phyloP scores from a whole-genome alignment of 2,329 filamentous ascomycete genomes.

The Aspergillus intermedius region DNA sequence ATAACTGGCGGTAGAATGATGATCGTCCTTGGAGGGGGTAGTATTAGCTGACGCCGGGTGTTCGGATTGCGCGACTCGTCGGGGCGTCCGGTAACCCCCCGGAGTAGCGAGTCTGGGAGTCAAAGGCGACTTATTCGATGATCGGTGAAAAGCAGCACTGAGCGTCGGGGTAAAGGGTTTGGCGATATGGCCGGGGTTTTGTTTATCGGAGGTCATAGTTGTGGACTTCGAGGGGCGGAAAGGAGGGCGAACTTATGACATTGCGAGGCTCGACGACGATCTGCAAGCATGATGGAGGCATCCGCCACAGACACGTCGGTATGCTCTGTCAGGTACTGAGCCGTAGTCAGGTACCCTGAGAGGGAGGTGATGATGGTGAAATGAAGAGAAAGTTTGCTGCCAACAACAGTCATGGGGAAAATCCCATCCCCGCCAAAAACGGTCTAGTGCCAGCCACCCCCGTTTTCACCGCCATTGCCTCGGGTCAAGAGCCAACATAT shows the following conservation, averaged over 20 bases:
- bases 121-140: slow-evolving; percentile 46
- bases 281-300: slow-evolving; percentile 31
- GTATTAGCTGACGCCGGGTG: slow-evolving; percentile 24
- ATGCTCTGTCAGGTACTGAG: slow-evolving; percentile 1
- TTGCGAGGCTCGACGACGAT: slow-evolving; percentile 27
- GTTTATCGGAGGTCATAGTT: slow-evolving; percentile 49
- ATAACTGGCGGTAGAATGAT: slow-evolving; percentile 39
- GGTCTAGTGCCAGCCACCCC: slow-evolving; percentile 17
- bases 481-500: neutral
- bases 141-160: slow-evolving; percentile 54
- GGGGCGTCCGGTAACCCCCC: slow-evolving; percentile 23
- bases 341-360: slow-evolving; percentile 7
- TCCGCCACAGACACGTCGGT: slow-evolving; percentile 10
- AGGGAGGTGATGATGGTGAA: slow-evolving; percentile 1
- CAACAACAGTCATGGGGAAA: slow-evolving; percentile 11
- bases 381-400: slow-evolving; percentile 6
- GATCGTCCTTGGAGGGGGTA: slow-evolving; percentile 36
- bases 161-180: slow-evolving; percentile 64
- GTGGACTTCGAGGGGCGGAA: slow-evolving; percentile 25
- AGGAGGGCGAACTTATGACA: slow-evolving; percentile 39
- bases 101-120: slow-evolving; percentile 53
- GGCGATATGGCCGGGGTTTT: slow-evolving; percentile 44
- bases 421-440: slow-evolving; percentile 20
- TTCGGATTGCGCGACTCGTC: slow-evolving; percentile 28
- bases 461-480: slow-evolving; percentile 1